Conservation (phyloP, 2,329 filamentous ascomycete genomes). For the Ceratocystiopsis brevicomis region DNA sequence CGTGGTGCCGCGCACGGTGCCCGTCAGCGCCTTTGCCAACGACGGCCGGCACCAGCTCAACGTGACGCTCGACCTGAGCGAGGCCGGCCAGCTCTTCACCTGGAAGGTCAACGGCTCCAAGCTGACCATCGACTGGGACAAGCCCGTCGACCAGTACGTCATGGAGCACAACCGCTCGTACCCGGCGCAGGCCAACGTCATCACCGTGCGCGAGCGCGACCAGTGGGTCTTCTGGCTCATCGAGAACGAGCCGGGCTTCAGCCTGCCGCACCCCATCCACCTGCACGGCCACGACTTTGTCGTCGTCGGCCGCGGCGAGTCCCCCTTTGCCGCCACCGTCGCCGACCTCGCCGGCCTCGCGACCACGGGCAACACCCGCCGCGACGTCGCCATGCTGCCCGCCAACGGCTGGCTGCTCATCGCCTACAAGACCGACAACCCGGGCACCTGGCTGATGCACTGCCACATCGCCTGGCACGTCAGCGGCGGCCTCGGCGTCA, state of each 20-base stretch:
- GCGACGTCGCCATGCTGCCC: constrained; percentile 25
- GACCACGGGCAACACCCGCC: constrained; percentile 20
- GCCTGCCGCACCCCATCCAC: constrained; percentile 20
- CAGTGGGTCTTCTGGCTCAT: constrained; percentile 8
- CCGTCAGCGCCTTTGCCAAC: constrained; percentile 6
- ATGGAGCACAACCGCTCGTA: constrained; percentile 9
- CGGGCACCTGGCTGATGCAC: constrained; percentile 31
- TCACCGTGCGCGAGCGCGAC: constrained; percentile 1
- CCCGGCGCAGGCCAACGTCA: constrained; percentile 2
- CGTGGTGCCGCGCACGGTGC: constrained; percentile 7
- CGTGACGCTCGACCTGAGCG: constrained; percentile 1
- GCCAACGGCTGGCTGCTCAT: constrained; percentile 23
- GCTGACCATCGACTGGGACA: constrained; percentile 18
- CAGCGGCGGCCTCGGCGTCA: constrained; percentile 26
- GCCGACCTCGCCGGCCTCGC: constrained; percentile 11
- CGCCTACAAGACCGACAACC: constrained; percentile 28
- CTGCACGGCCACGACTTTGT: constrained; percentile 26
- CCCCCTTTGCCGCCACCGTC: background rate
- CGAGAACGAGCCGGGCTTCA: constrained; percentile 2
- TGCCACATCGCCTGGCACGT: constrained; percentile 35
- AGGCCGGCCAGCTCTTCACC: constrained; percentile 16
- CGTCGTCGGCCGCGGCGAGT: constrained; percentile 14
- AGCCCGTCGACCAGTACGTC: constrained; percentile 18
- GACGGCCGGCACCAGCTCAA: constrained; percentile 6
- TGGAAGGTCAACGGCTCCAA: constrained; percentile 13